phyloP scores from a whole-genome alignment of 2,329 filamentous ascomycete genomes.

The Diaporthe eres region DNA sequence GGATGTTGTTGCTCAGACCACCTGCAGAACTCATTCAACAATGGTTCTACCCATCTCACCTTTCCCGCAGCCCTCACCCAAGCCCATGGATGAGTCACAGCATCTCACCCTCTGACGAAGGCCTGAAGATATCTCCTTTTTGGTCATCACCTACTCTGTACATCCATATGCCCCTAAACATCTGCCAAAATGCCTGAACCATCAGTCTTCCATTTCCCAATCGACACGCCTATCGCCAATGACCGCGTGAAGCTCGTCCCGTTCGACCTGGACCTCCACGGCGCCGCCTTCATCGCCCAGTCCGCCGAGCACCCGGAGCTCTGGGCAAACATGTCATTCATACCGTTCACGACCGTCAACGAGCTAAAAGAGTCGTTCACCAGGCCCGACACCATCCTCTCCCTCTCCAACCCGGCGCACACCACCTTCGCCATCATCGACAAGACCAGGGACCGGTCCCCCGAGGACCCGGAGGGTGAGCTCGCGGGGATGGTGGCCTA shows the following conservation, averaged over 20 bases:
- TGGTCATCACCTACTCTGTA: no score
- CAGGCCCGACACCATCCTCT: conserved; percentile 29
- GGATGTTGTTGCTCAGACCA: background rate
- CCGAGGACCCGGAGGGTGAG: conserved; percentile 48
- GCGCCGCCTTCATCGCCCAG: conserved; percentile 36
- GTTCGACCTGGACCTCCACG: conserved; percentile 43
- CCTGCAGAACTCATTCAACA: background rate
- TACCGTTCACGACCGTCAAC: conserved; percentile 42
- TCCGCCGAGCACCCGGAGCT: conserved; percentile 42
- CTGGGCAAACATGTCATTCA: conserved; percentile 44
- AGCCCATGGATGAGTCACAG: background rate
- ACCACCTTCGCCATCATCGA: conserved; percentile 49
- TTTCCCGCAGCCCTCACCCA: background rate
- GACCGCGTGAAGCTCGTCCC: conserved; percentile 43
- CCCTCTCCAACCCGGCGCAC: conserved; percentile 36
- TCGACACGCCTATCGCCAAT: conserved; percentile 44
- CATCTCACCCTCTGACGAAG: background rate
- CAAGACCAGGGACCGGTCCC: conserved; percentile 45
- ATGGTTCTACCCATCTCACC: background rate
- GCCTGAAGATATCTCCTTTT: background rate
- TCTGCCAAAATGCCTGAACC: background rate
- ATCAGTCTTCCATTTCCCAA: conserved; percentile 31
- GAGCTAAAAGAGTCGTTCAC: conserved; percentile 41
- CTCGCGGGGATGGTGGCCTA: conserved; percentile 50
- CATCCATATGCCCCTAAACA: accelerated